phyloP scores from a whole-genome alignment of 2,329 filamentous ascomycete species.

The Botrytis cinerea region DNA sequence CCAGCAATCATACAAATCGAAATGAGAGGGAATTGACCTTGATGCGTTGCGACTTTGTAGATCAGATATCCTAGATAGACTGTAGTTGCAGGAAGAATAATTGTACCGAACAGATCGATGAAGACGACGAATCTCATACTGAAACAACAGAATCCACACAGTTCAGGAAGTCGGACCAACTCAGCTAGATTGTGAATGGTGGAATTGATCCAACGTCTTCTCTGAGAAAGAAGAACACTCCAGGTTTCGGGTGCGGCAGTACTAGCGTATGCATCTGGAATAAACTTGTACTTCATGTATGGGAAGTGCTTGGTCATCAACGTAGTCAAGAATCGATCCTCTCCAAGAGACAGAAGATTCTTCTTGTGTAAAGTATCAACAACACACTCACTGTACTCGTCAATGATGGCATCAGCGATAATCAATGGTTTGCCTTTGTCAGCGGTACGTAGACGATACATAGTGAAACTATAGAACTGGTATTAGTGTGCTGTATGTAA shows the following conservation, averaged over 20 bases:
- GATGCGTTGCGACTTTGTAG: constrained; percentile 69
- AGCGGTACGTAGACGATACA: constrained; percentile 93
- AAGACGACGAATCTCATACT: constrained; percentile 97
- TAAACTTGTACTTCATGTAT: constrained; percentile 92
- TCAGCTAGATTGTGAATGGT: constrained; percentile 96
- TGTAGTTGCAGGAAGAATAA: constrained; percentile 87
- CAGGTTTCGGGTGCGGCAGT: constrained; percentile 94
- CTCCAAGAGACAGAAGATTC: constrained; percentile 89
- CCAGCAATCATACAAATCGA: constrained; percentile 87
- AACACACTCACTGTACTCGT: constrained; percentile 83
- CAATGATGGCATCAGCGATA: constrained; percentile 83
- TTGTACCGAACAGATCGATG: constrained; percentile 87
- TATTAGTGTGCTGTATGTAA: constrained; percentile 42
- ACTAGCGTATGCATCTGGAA: constrained; percentile 87
- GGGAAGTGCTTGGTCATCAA: constrained; percentile 99
- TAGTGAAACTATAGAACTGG: constrained; percentile 74
- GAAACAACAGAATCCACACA: constrained; percentile 99
- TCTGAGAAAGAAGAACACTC: constrained; percentile 92
- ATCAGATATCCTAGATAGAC: constrained; percentile 86
- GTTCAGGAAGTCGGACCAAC: constrained; percentile 83
- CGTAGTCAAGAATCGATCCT: constrained; percentile 96
- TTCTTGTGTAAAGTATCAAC: constrained; percentile 95
- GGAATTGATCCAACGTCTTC: constrained; percentile 99
- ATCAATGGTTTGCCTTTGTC: constrained; percentile 95
- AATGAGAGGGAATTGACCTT: constrained; percentile 78